Conservation (phyloP, 257 asterid species). For the Nicotiana paniculata region DNA sequence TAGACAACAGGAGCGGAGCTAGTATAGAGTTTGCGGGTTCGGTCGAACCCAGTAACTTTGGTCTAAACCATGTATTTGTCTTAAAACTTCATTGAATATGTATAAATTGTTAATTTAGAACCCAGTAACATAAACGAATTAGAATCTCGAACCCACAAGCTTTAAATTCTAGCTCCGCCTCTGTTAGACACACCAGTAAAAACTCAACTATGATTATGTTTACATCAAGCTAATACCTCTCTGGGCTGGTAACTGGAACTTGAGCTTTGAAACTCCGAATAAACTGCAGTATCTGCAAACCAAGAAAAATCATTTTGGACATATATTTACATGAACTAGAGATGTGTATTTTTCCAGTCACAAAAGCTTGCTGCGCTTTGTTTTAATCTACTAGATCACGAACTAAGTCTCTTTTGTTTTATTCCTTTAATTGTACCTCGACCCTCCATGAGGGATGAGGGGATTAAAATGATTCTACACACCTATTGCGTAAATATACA, state of each 20-base stretch:
- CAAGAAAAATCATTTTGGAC: background rate
- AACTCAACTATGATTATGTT: slow-evolving; percentile 2
- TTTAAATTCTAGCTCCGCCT: too few species aligned
- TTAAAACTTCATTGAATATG: too few species aligned
- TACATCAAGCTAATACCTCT: slow-evolving; percentile 33
- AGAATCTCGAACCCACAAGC: too few species aligned
- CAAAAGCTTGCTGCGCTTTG: background rate
- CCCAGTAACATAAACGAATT: too few species aligned
- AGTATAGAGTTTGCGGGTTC: too few species aligned
- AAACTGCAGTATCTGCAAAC: slow-evolving; percentile 63
- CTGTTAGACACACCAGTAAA: background rate
- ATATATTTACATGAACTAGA: background rate
- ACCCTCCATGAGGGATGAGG: background rate
- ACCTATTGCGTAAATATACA: background rate
- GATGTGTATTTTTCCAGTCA: background rate
- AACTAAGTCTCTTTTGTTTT: background rate
- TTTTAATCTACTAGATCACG: background rate
- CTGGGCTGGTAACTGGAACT: slow-evolving; percentile 47
- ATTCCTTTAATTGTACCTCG: background rate
- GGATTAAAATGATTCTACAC: background rate
- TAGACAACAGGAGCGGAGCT: too few species aligned
- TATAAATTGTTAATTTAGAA: too few species aligned
- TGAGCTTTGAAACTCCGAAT: slow-evolving; percentile 66
- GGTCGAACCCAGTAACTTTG: too few species aligned
- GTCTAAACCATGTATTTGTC: too few species aligned